Base-by-base conservation (phyloP, 2,329 filamentous ascomycete genomes). In the Diaporthe humulicola region DNA sequence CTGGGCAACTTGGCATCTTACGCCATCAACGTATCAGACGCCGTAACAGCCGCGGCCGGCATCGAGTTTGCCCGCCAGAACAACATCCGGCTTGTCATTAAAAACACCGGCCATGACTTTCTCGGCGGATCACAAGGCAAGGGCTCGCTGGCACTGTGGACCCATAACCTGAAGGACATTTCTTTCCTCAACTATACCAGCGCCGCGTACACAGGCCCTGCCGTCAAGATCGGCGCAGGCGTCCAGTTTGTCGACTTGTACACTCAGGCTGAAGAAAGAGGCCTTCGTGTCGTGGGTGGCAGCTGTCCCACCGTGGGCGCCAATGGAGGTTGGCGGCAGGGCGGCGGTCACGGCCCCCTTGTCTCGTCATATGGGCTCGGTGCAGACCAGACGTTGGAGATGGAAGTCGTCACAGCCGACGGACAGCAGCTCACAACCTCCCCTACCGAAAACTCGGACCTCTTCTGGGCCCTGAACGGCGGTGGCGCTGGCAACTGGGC, bases 391-490 rank as follows among this genome's bases (percentile, higher is more conserved):
- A 84, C 85, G 1, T 79, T 90, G 9, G 83, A 86, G 48, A 82
- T 84, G 73, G 81, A 87, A 60, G 85, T 88, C 2, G 82, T 90
- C 4, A 87, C 86, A 17, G 87, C 85, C 0, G 80, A 82, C 57
- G 89, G 89, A 0, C 73, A 82, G 14, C 80, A 87, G 33, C 76
- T 90, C 0, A 86, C 82, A 4, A 89, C 88, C 2, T 85, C 84
- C 56, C 83, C 80, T 28, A 79, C 83, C 4, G 79, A 87, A 50
- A 87, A 91, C 75, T 76, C 83, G 0, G 90, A 91, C 73, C 81
- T 92, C 8, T 91, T 89, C 81, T 92, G 88, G 86, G 90, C 90
- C 5, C 80, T 90, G 9, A 83, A 85, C 57, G 88, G 88, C 12
- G 88, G 89, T 7, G 88, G 89, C 80, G 71, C 82, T 70, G 82